Percentiles rank a stretch among this genome's conserved stretches.
Conservation (phyloP, 2,329 filamentous ascomycete species). For the Aspergillus amoenus region DNA sequence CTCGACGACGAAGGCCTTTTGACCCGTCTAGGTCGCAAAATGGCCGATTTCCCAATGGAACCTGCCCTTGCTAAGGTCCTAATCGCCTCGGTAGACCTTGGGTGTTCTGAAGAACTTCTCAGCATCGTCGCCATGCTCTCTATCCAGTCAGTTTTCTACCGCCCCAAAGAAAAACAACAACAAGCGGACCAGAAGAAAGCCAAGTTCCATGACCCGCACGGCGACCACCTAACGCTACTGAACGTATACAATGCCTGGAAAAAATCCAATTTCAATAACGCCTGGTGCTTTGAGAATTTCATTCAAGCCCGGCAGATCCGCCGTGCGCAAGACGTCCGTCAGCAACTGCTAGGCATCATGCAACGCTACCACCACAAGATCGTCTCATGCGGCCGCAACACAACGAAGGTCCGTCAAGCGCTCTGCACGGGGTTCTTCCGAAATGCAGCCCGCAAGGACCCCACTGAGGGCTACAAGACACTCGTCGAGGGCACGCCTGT, state of each 20-base stretch:
- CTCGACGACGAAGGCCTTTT: constrained; percentile 93
- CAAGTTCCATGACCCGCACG: constrained; percentile 93
- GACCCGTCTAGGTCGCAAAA: constrained; percentile 87
- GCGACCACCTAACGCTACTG: constrained; percentile 89
- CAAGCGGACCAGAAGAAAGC: constrained; percentile 97
- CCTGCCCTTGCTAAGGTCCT: constrained; percentile 87
- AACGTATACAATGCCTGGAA: constrained; percentile 99
- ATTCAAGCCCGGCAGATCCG: constrained; percentile 89
- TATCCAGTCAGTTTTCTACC: constrained; percentile 83
- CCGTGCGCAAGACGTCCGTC: constrained; percentile 85
- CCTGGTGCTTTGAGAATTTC: constrained; percentile 98
- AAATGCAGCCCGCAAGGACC: constrained; percentile 91
- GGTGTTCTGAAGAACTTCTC: constrained; percentile 90
- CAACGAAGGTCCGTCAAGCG: constrained; percentile 80
- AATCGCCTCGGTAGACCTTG: constrained; percentile 80
- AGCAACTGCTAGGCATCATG: constrained; percentile 93
- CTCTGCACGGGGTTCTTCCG: constrained; percentile 95
- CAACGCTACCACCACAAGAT: constrained; percentile 82
- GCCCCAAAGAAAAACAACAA: constrained; percentile 94
- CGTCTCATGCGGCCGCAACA: constrained; percentile 82
- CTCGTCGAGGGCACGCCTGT: constrained; percentile 93
- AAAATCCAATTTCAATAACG: constrained; percentile 71
- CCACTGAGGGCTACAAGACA: constrained; percentile 96
- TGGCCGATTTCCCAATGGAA: constrained; percentile 99
- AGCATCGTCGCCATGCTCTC: constrained; percentile 95